These are phyloP conservation scores for Panus rudis DNA, from an alignment of 768 basidiomycete species.

Conservation along the genomic window DNA sequence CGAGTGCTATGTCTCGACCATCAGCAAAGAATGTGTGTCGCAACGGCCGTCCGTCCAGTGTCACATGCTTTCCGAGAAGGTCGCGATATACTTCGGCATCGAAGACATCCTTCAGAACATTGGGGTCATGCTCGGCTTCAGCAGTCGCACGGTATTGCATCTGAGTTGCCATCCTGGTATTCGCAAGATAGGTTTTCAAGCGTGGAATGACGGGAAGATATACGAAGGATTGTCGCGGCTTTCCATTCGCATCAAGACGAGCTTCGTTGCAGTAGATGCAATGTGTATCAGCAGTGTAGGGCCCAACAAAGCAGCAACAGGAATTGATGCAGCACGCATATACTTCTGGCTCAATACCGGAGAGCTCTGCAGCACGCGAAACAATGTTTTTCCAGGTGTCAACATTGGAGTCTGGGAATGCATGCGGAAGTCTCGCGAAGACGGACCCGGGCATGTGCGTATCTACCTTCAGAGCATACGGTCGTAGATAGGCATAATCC, in stretches of 20 bases:
- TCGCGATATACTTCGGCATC: conserved; percentile 25
- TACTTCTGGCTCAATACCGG: conserved; percentile 24
- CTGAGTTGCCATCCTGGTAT: conserved; percentile 12
- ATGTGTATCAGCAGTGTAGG: conserved; percentile 14
- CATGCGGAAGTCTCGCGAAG: too few relatives aligned
- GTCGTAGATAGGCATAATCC: too few relatives aligned
- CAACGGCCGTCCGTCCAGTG: conserved; percentile 18
- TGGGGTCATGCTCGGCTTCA: too few relatives aligned
- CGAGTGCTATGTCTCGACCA: conserved; percentile 36
- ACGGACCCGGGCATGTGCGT: too few relatives aligned
- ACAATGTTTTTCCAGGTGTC: too few relatives aligned
- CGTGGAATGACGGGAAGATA: conserved; percentile 35
- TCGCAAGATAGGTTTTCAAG: conserved; percentile 22
- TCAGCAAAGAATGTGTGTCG: conserved; percentile 30
- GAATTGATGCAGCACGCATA: conserved; percentile 38
- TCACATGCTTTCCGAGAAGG: conserved; percentile 18
- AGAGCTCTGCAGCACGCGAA: conserved; percentile 22
- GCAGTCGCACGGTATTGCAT: conserved; percentile 23
- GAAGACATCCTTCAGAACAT: conserved; percentile 35
- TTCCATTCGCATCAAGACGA: conserved; percentile 16
- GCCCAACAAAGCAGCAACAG: conserved; percentile 32
- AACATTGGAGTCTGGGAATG: too few relatives aligned
- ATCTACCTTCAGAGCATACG: too few relatives aligned
- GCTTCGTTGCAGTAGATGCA: conserved; percentile 32
- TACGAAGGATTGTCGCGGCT: conserved; percentile 21